phyloP scores from a whole-genome alignment of 345 rosid genomes.

The Hibiscus trionum region DNA sequence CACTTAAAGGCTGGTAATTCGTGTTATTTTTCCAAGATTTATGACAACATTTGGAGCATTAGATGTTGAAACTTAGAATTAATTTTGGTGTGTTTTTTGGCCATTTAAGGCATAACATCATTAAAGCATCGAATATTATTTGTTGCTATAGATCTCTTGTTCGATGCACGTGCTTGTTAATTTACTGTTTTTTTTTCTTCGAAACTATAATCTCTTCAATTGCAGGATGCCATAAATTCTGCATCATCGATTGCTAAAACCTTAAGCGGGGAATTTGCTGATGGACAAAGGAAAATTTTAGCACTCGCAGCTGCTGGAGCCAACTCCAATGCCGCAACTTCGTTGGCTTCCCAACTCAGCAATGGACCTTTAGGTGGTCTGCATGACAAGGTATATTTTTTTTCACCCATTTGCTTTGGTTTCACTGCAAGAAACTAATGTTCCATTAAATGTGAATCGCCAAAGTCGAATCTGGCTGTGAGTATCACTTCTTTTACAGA shows the following conservation, averaged over 20 bases:
- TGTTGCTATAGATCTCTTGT: neutral
- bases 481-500: neutral
- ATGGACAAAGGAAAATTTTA: constrained; percentile 60
- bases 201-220: neutral
- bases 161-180: neutral
- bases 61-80: neutral
- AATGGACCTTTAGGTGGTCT: constrained; percentile 58
- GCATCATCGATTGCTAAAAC: constrained; percentile 60
- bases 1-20: neutral
- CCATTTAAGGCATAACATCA: neutral
- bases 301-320: constrained; percentile 67
- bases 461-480: neutral
- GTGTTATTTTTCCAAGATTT: neutral
- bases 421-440: neutral
- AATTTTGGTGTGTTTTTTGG: neutral
- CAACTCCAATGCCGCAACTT: constrained; percentile 42
- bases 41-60: neutral
- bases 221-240: constrained; percentile 75
- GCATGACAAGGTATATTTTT: constrained; percentile 49
- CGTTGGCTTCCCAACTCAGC: constrained; percentile 48
- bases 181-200: neutral
- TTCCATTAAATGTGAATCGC: neutral
- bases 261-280: constrained; percentile 72
- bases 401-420: neutral
- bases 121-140: neutral